A percentile compares a stretch with the other conserved stretches of the same genome.
phyloP scores from a whole-genome alignment of 768 basidiomycete genomes.

The Paxillus rubicundulus region DNA sequence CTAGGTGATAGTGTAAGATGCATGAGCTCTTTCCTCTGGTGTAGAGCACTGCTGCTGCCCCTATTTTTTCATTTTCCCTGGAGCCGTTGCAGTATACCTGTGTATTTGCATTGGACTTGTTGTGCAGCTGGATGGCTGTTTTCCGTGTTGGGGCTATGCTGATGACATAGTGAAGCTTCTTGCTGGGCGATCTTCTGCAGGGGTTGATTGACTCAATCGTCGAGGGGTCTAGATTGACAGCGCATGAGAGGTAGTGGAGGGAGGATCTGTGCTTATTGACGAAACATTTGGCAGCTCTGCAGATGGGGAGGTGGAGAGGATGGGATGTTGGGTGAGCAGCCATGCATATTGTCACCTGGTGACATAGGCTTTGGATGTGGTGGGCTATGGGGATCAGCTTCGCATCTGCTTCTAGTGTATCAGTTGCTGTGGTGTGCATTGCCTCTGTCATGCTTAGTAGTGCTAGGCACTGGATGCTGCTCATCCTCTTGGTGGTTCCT shows the following conservation, averaged over 20 bases:
- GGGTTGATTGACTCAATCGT: constrained; percentile 15
- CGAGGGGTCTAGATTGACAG: not conserved
- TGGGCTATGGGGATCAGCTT: constrained; percentile 14
- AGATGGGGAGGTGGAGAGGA: constrained; percentile 3
- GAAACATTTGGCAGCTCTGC: not conserved
- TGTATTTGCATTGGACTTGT: not conserved
- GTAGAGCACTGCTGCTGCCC: constrained; percentile 21
- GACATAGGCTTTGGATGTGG: not conserved
- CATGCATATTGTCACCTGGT: not conserved
- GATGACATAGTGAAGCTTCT: constrained; percentile 16
- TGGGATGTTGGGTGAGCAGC: not conserved
- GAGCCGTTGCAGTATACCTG: constrained; percentile 22
- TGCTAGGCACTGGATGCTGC: too few relatives aligned
- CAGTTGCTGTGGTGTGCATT: too few relatives aligned
- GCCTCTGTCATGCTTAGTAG: too few relatives aligned
- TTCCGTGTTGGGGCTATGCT: not conserved
- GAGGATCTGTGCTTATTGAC: constrained; percentile 17
- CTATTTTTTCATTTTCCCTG: constrained; percentile 15
- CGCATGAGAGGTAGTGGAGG: constrained; percentile 19
- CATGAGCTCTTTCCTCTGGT: not conserved
- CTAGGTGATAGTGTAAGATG: constrained; percentile 9
- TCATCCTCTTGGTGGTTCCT: too few relatives aligned
- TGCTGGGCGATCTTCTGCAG: constrained; percentile 7
- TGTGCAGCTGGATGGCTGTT: not conserved
- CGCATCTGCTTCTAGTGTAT: constrained; percentile 21